Evolutionary conservation across 805 yeast genomes (phyloP), one percentile per base, ranked within the genome.

Genomic region (Ogataea zsoltii): DNA sequence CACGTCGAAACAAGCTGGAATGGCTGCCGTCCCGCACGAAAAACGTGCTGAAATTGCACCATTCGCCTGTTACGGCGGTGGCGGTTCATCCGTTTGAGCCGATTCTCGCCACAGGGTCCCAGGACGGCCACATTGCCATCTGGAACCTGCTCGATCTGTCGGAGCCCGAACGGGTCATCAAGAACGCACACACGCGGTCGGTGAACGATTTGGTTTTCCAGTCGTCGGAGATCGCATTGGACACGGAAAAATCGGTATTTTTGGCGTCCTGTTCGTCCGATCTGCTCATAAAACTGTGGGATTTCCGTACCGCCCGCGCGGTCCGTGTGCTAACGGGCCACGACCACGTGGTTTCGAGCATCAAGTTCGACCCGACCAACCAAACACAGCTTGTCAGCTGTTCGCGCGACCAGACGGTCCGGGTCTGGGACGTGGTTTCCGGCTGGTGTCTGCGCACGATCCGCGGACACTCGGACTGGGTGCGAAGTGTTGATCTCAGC

Each of bases 401-500:
- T 25, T 82, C 89, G 1, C 68, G 91, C 46, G 92, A 85, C 57
- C 71, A 69, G 7, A 60, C 82, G 1, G 74, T 83, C 6, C 81
- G 75, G 54, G 56, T 80, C 2, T 85, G 91, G 91, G 86, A 86
- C 62, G 58, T 84, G 6, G 64, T 70, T 2, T 73, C 80, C 3
- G 96, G 96, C 0, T 81, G 79, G 72, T 79, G 89, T 48, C 54
- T 79, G 14, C 74, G 76, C 48, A 79, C 87, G 0, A 79, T 89
- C 45, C 72, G 77, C 13, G 92, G 91, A 1, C 97, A 91, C 64
- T 76, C 87, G 9, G 96, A 89, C 53, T 91, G 97, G 97, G 89
- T 89, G 3, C 70, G 96, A 46, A 71, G 79, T 10, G 52, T 89
- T 2, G 88, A 82, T 50, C 59, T 72, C 1, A 62, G 69, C 25